These are phyloP conservation scores for Hysterium pulicare DNA, from an alignment of 2,329 filamentous ascomycete species.

Conservation along the genomic window DNA sequence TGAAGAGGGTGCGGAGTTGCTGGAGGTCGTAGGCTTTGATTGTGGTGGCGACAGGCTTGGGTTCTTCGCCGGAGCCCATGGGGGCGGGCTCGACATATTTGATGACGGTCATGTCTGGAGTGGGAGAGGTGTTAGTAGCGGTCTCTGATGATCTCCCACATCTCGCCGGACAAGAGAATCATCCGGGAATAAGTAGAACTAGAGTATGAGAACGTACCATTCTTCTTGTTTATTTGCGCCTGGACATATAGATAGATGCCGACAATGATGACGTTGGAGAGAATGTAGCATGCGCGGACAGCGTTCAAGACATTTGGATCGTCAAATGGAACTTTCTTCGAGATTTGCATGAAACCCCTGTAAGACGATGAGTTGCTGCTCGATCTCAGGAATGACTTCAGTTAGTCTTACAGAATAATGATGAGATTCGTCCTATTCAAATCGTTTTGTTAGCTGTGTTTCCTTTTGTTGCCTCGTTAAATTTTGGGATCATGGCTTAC, in stretches of 20 bases:
- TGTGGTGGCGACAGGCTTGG: slow-evolving; percentile 94
- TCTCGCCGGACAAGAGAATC: neutral
- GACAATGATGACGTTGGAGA: slow-evolving; percentile 79
- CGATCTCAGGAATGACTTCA: neutral
- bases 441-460: slow-evolving; percentile 22
- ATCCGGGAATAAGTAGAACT: neutral
- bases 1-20: slow-evolving; percentile 82
- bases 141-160: slow-evolving; percentile 8
- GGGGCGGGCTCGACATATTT: slow-evolving; percentile 97
- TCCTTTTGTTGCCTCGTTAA: neutral
- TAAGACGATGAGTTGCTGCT: slow-evolving; percentile 8
- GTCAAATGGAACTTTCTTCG: slow-evolving; percentile 93
- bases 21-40: slow-evolving; percentile 89
- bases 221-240: slow-evolving; percentile 88
- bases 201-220: slow-evolving; percentile 59
- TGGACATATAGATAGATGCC: slow-evolving; percentile 83
- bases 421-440: slow-evolving; percentile 33
- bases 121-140: slow-evolving; percentile 14
- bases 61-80: slow-evolving; percentile 90
- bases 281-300: slow-evolving; percentile 62
- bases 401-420: slow-evolving; percentile 32
- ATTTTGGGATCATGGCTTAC: slow-evolving; percentile 15
- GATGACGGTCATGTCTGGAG: slow-evolving; percentile 84
- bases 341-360: slow-evolving; percentile 88
- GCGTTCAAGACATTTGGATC: slow-evolving; percentile 68